Conservation (phyloP, 2,329 filamentous ascomycete species). For the Botrytis hyacinthi region DNA sequence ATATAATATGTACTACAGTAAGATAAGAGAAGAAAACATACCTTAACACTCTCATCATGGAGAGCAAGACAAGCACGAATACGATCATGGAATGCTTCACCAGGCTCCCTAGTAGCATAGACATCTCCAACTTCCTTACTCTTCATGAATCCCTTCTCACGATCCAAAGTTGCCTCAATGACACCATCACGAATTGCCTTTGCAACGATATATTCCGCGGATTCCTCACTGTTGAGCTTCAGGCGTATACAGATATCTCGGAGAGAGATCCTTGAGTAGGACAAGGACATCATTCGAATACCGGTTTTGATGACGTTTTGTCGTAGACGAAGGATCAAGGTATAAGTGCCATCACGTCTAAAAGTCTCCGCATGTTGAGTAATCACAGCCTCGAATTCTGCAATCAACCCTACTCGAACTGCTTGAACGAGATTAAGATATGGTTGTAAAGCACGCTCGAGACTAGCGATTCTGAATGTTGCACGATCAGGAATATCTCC, state of each 20-base stretch:
- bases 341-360: slow-evolving; percentile 92
- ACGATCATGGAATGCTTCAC: slow-evolving; percentile 95
- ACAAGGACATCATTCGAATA: slow-evolving; percentile 98
- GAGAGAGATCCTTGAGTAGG: slow-evolving; percentile 94
- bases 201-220: slow-evolving; percentile 97
- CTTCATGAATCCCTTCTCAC: slow-evolving; percentile 97
- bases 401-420: slow-evolving; percentile 92
- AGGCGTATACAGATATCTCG: slow-evolving; percentile 96
- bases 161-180: slow-evolving; percentile 90
- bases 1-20: neutral
- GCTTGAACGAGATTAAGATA: slow-evolving; percentile 94
- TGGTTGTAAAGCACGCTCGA: slow-evolving; percentile 84
- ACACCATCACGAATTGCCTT: slow-evolving; percentile 98
- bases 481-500: slow-evolving; percentile 96
- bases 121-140: slow-evolving; percentile 95
- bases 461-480: slow-evolving; percentile 83
- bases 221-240: slow-evolving; percentile 92
- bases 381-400: slow-evolving; percentile 87
- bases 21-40: slow-evolving; percentile 43
- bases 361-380: slow-evolving; percentile 79
- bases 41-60: slow-evolving; percentile 98
- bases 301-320: slow-evolving; percentile 99
- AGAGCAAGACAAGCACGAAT: slow-evolving; percentile 88
- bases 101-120: slow-evolving; percentile 92
- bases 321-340: slow-evolving; percentile 85